phyloP scores from a whole-genome alignment of 768 basidiomycete species.

The Russula earlei region DNA sequence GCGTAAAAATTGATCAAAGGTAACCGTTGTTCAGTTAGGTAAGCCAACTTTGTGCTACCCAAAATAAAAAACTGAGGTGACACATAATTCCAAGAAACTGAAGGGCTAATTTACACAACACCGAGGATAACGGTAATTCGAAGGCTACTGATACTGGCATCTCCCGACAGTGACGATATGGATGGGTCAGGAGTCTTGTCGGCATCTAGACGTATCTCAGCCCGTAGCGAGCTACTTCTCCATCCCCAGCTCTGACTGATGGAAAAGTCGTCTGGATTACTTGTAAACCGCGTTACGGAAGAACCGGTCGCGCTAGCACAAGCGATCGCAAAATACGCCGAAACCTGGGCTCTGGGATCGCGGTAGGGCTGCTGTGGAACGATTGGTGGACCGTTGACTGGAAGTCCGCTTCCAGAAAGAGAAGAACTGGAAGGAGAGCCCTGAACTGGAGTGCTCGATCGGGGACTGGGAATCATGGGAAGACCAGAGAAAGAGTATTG shows the following conservation, averaged over 20 bases:
- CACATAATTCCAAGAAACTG: neutral
- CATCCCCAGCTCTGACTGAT: constrained; percentile 91
- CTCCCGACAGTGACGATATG: neutral
- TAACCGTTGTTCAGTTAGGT: neutral
- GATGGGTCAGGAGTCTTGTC: constrained; percentile 18
- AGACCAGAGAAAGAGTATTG: constrained; percentile 18
- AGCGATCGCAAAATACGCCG: constrained; percentile 76
- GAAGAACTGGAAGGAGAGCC: constrained; percentile 18
- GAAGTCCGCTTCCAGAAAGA: constrained; percentile 20
- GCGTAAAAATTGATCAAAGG: neutral
- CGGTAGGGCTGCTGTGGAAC: constrained; percentile 62
- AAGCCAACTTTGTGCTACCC: neutral
- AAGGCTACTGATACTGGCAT: constrained; percentile 47
- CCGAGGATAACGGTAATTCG: constrained; percentile 75
- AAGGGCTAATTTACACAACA: constrained; percentile 39
- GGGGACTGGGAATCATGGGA: constrained; percentile 8
- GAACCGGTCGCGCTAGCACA: constrained; percentile 77
- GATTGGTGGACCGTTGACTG: constrained; percentile 36
- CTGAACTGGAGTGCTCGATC: constrained; percentile 14
- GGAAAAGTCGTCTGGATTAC: constrained; percentile 77
- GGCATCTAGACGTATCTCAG: constrained; percentile 36
- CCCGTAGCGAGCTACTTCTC: constrained; percentile 55
- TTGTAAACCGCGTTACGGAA: constrained; percentile 74
- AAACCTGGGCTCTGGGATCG: constrained; percentile 59
- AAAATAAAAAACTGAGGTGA: neutral